A percentile compares a stretch with the other conserved stretches of the same genome.
Conservation (phyloP, 139 green algal species). For the Diplosphaera chodatii region DNA sequence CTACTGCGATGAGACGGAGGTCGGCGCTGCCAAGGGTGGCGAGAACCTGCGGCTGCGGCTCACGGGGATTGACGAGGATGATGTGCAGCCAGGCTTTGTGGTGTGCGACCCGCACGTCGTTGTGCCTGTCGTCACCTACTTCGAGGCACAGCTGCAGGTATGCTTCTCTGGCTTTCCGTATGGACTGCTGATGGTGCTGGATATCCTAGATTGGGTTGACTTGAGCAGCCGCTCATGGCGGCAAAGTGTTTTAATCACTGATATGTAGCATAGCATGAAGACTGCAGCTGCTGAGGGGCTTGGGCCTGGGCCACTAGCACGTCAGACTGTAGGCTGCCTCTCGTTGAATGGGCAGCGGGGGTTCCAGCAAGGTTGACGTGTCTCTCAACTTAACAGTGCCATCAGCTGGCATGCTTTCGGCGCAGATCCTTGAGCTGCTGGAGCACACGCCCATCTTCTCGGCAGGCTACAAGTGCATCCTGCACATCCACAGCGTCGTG, state of each 20-base stretch:
- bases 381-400: too few relatives aligned
- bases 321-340: too few relatives aligned
- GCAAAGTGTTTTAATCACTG: too few relatives aligned
- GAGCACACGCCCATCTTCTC: conserved; percentile 98
- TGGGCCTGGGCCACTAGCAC: too few relatives aligned
- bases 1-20: conserved; percentile 89
- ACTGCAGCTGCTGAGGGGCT: too few relatives aligned
- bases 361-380: too few relatives aligned
- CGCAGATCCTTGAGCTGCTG: conserved; percentile 68
- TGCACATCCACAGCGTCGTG: conserved; percentile 81
- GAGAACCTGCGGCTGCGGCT: conserved; percentile 82
- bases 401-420: too few relatives aligned
- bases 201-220: too few relatives aligned
- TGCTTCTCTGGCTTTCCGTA: not conserved
- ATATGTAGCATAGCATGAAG: too few relatives aligned
- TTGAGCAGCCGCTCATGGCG: too few relatives aligned
- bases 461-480: conserved; percentile 79
- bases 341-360: too few relatives aligned
- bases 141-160: conserved; percentile 67
- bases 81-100: conserved; percentile 90
- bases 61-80: conserved; percentile 74
- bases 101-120: conserved; percentile 66
- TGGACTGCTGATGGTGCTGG: too few relatives aligned
- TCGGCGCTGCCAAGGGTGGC: conserved; percentile 56
- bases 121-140: conserved; percentile 65